These are phyloP conservation scores for Penicillium goetzii DNA, from an alignment of 495 filamentous ascomycete species.

Conservation along the genomic window DNA sequence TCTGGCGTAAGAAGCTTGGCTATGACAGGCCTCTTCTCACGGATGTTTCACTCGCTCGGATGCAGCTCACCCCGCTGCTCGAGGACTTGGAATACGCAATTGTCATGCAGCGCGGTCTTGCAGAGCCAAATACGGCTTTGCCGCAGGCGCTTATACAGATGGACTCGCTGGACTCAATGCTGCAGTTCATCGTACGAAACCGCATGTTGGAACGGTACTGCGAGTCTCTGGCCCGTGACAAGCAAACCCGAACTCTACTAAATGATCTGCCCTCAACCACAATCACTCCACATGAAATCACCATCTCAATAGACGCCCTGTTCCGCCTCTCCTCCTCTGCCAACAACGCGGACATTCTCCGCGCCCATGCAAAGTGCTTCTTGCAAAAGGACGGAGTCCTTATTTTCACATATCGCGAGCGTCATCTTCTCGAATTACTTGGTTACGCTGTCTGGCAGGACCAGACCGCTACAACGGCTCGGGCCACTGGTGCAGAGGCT, in stretches of 20 bases:
- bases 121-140: slow-evolving; percentile 18
- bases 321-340: slow-evolving; percentile 17
- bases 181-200: slow-evolving; percentile 41
- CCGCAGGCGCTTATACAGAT: slow-evolving; percentile 21
- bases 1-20: slow-evolving; percentile 50
- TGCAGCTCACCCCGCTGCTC: slow-evolving; percentile 28
- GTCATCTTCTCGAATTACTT: slow-evolving; percentile 47
- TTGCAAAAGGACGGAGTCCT: slow-evolving; percentile 32
- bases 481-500: background rate
- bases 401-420: slow-evolving; percentile 45
- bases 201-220: slow-evolving; percentile 46
- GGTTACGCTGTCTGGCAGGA: slow-evolving; percentile 47
- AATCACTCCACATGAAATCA: slow-evolving; percentile 23
- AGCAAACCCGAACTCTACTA: slow-evolving; percentile 21
- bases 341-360: slow-evolving; percentile 15
- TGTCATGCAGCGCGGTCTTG: slow-evolving; percentile 27
- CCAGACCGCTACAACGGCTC: slow-evolving; percentile 12
- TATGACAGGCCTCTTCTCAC: slow-evolving; percentile 47
- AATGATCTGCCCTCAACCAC: slow-evolving; percentile 5
- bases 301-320: slow-evolving; percentile 23
- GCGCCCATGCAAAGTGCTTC: slow-evolving; percentile 34
- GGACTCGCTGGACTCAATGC: slow-evolving; percentile 34
- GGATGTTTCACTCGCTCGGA: slow-evolving; percentile 10
- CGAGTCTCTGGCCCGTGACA: slow-evolving; percentile 36
- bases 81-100: slow-evolving; percentile 39